phyloP scores from a whole-genome alignment of 192 early-diverging fungal genomes.

The Piromyces finnis region DNA sequence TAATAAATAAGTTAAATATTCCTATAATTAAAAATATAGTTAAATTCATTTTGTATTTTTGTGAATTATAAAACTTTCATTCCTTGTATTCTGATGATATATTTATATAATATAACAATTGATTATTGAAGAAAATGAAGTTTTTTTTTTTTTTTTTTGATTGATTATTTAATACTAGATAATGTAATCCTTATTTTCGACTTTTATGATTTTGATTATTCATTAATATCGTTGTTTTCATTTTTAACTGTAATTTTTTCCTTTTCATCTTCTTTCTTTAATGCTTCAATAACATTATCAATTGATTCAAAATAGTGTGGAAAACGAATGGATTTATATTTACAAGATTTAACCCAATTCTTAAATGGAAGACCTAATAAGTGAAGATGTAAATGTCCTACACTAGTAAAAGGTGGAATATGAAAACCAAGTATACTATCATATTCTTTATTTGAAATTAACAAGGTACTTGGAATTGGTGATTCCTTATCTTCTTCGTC shows the following conservation, averaged over 20 bases:
- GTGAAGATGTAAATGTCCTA: constrained; percentile 55
- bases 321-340: constrained; percentile 4
- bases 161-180: too few relatives aligned
- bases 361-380: constrained; percentile 31
- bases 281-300: neutral
- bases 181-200: neutral
- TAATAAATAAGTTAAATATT: too few relatives aligned
- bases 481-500: neutral
- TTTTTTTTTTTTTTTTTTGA: too few relatives aligned
- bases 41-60: too few relatives aligned
- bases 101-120: too few relatives aligned
- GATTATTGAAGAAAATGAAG: too few relatives aligned
- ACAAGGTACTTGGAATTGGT: neutral
- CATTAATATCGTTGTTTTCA: neutral
- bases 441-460: neutral
- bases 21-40: too few relatives aligned
- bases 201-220: neutral
- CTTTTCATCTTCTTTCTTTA: neutral
- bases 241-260: neutral
- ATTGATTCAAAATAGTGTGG: neutral
- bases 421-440: constrained; percentile 36
- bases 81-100: too few relatives aligned
- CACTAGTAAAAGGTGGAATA: constrained; percentile 45
- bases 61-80: too few relatives aligned
- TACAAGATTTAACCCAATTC: constrained; percentile 9